Base-by-base conservation (phyloP, 495 filamentous ascomycete genomes). In the Astrothelium subdiscretum region DNA sequence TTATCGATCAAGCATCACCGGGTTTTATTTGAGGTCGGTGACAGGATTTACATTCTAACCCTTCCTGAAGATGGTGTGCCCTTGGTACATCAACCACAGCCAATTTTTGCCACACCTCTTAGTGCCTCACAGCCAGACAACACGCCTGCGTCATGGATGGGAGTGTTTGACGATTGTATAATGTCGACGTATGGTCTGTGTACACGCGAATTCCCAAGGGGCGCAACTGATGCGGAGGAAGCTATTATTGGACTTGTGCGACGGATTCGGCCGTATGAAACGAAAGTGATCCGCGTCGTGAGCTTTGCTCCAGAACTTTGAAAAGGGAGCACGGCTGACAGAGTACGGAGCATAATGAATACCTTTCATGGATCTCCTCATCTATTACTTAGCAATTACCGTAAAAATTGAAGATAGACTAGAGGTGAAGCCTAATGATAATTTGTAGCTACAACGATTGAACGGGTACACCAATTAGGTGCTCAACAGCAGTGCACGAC, bases 91-190 rank as follows among this genome's bases (percentile, higher is more conserved):
- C 48, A 54, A 29, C 48, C 48, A 27, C 48, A 54, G 48, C 48
- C 48, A 11, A 27, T 54, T 26, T 58, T 60, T 27, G 13, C 38
- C 1, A 62, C 66, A 5, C 24, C 22, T 5, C 48, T 54, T 29
- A 59, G 59, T 52, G 57, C 63, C 6, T 32, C 42, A 3, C 18
- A 58, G 2, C 64, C 59, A 24, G 44, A 60, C 4, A 59, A 43
- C 12, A 60, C 59, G 0, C 66, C 66, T 4, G 59, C 62, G 4
- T 61, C 57, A 20, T 68, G 63, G 59, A 68, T 68, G 64, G 61
- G 57, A 3, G 40, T 68, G 2, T 68, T 40, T 35, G 64, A 68
- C 27, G 66, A 68, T 43, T 68, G 64, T 58, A 63, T 68, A 54
- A 64, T 68, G 64, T 52, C 42, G 4, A 66, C 66, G 3, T 66